These are phyloP conservation scores for Penicillium goetzii DNA, from an alignment of 495 filamentous ascomycete genomes.

Conservation along the genomic window DNA sequence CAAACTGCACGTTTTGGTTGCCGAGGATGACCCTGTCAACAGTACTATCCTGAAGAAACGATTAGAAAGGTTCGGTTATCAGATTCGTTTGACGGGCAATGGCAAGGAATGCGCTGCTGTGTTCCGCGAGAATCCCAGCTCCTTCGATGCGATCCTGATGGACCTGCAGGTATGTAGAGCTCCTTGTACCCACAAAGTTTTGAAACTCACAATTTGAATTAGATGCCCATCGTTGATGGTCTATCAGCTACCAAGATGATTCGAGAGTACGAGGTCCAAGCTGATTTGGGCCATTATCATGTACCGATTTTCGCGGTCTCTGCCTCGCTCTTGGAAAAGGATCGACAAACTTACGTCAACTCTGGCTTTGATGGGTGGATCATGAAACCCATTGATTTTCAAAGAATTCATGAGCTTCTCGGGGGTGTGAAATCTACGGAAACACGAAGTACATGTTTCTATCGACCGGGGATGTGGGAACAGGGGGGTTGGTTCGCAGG, in stretches of 20 bases:
- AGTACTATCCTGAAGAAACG: slow-evolving; percentile 81
- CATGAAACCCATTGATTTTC: slow-evolving; percentile 78
- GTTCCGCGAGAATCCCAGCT: slow-evolving; percentile 59
- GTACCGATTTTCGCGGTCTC: slow-evolving; percentile 87
- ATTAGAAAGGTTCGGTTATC: slow-evolving; percentile 75
- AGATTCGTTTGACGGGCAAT: slow-evolving; percentile 71
- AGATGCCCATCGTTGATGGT: slow-evolving; percentile 95
- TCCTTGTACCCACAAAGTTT: background rate
- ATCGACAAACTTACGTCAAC: slow-evolving; percentile 67
- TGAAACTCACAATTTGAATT: slow-evolving; percentile 9
- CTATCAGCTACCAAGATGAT: slow-evolving; percentile 79
- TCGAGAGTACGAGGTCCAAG: slow-evolving; percentile 64
- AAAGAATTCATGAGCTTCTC: slow-evolving; percentile 64
- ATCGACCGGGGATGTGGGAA: slow-evolving; percentile 70
- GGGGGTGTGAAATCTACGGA: slow-evolving; percentile 57
- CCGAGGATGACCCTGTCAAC: slow-evolving; percentile 90
- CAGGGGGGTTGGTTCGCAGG: slow-evolving; percentile 69
- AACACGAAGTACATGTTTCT: slow-evolving; percentile 52
- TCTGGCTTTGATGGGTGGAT: slow-evolving; percentile 90
- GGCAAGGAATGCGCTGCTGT: slow-evolving; percentile 78
- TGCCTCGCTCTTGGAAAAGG: slow-evolving; percentile 73
- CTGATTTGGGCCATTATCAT: slow-evolving; percentile 43
- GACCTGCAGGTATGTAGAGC: slow-evolving; percentile 76
- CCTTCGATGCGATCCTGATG: slow-evolving; percentile 87
- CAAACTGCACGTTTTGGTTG: slow-evolving; percentile 68